Evolutionary conservation across 2,329 filamentous ascomycete species (phyloP).

Genomic region (Ilyonectria destructans): DNA sequence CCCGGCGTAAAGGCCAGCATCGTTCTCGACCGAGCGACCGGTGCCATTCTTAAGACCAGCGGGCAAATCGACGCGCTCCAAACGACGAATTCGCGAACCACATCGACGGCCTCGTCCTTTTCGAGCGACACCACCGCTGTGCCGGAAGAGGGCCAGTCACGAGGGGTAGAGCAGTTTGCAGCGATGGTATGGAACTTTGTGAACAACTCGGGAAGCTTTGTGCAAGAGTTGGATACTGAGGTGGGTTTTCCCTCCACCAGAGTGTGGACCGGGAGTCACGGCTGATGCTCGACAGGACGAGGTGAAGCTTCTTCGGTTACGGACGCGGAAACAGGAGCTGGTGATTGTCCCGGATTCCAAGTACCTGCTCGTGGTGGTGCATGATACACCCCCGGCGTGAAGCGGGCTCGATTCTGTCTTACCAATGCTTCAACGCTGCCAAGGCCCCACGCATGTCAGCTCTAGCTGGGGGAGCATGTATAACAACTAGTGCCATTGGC

Average conservation of each 20-base stretch:
- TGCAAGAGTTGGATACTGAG: conserved; percentile 82
- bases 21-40: conserved; percentile 80
- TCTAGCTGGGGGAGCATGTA: conserved; percentile 30
- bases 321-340: conserved; percentile 89
- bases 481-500: conserved; percentile 30
- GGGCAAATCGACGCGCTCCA: conserved; percentile 76
- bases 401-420: conserved; percentile 32
- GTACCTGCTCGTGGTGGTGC: conserved; percentile 84
- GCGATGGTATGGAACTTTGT: conserved; percentile 84
- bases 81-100: conserved; percentile 56
- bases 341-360: conserved; percentile 87
- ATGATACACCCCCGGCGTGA: conserved; percentile 83
- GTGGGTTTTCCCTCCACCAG: conserved; percentile 56
- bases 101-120: conserved; percentile 61
- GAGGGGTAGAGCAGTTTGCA: conserved; percentile 81
- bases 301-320: conserved; percentile 80
- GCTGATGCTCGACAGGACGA: conserved; percentile 73
- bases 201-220: conserved; percentile 77
- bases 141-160: conserved; percentile 65
- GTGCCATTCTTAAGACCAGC: conserved; percentile 82
- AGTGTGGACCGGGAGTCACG: conserved; percentile 19
- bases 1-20: conserved; percentile 85
- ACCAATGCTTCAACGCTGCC: conserved; percentile 35
- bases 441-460: conserved; percentile 32
- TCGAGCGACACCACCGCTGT: conserved; percentile 61